Evolutionary conservation across 768 basidiomycete genomes (phyloP).

Genomic region (Amanita muscaria): DNA sequence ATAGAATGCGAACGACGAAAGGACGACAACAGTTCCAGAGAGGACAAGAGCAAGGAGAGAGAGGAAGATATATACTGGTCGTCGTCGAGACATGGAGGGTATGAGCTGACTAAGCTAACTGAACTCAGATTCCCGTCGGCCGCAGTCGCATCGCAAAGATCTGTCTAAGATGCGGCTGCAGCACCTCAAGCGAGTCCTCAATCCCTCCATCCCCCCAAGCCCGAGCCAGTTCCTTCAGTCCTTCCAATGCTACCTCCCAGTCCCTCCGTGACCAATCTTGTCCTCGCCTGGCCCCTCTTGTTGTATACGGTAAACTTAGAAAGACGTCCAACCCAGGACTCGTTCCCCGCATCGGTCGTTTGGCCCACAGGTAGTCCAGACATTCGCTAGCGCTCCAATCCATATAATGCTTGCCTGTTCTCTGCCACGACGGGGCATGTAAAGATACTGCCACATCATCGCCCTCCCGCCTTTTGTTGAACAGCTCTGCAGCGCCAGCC

Average conservation of each 20-base stretch:
- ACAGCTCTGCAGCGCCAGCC: slow-evolving; percentile 41
- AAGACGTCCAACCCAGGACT: slow-evolving; percentile 46
- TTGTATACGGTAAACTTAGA: slow-evolving; percentile 37
- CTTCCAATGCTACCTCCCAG: slow-evolving; percentile 48
- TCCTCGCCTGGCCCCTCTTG: slow-evolving; percentile 51
- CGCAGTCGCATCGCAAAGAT: slow-evolving; percentile 41
- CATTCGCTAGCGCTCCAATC: slow-evolving; percentile 50
- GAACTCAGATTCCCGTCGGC: slow-evolving; percentile 25
- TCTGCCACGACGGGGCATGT: slow-evolving; percentile 48
- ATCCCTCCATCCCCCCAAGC: slow-evolving; percentile 49
- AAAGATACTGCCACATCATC: slow-evolving; percentile 35
- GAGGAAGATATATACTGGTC: slow-evolving; percentile 35
- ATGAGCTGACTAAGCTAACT: background rate
- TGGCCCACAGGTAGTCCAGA: slow-evolving; percentile 45
- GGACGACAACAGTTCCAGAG: slow-evolving; percentile 81
- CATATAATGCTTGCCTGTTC: slow-evolving; percentile 27
- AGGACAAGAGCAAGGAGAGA: slow-evolving; percentile 65
- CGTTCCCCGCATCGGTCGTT: slow-evolving; percentile 22
- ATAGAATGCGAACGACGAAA: slow-evolving; percentile 87
- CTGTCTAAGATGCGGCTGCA: slow-evolving; percentile 38
- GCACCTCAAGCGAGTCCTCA: slow-evolving; percentile 35
- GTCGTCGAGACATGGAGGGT: slow-evolving; percentile 35
- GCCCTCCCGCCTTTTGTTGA: slow-evolving; percentile 17
- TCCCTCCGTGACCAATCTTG: slow-evolving; percentile 66
- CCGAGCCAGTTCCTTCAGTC: slow-evolving; percentile 38